These are phyloP conservation scores for Bolboschoenus planiculmis DNA, from an alignment of 176 grass and related monocot species.

Conservation along the genomic window DNA sequence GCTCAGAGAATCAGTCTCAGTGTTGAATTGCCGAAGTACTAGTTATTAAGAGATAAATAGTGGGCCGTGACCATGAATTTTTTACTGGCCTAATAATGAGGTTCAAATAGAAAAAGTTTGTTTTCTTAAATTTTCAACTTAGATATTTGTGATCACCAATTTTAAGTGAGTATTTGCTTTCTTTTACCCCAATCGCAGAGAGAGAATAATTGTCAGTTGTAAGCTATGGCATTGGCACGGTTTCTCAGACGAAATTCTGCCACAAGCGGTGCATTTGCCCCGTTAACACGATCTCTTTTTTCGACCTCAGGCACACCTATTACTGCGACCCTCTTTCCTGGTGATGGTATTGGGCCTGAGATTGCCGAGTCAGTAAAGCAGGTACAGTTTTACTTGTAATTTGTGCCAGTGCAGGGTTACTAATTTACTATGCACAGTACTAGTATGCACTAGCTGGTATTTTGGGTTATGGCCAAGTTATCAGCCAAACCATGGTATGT, in stretches of 20 bases:
- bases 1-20: background rate
- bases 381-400: conserved; percentile 23
- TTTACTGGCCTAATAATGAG: background rate
- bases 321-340: conserved; percentile 76
- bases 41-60: background rate
- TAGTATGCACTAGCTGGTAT: background rate
- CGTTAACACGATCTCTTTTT: conserved; percentile 17
- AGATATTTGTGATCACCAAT: background rate
- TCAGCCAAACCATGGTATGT: background rate
- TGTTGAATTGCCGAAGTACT: background rate
- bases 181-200: conserved; percentile 15
- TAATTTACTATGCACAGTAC: background rate
- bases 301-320: conserved; percentile 21
- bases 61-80: background rate
- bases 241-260: conserved; percentile 23
- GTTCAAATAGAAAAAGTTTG: background rate
- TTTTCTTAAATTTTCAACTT: background rate
- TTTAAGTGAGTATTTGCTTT: background rate
- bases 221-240: conserved; percentile 27
- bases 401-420: background rate
- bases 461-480: background rate
- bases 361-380: conserved; percentile 88
- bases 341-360: conserved; percentile 92
- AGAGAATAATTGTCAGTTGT: background rate
- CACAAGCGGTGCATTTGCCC: conserved; percentile 10